Evolutionary conservation across 1,284 basidiomycete genomes (phyloP).

Genomic region (Phenoliferia sp.): DNA sequence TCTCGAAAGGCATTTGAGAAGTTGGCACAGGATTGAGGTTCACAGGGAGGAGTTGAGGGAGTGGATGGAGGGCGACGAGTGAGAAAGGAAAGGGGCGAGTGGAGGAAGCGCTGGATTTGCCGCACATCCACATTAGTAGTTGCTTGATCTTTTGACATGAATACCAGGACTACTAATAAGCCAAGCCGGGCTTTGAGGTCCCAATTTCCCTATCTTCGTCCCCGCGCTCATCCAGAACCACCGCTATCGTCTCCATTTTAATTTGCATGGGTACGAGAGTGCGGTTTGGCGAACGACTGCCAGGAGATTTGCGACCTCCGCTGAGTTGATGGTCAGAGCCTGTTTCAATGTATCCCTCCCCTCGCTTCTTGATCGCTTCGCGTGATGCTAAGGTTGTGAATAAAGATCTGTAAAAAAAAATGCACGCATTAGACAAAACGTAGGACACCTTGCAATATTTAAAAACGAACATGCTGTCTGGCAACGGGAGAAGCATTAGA

Average conservation of each 20-base stretch:
- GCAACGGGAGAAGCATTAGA: no score
- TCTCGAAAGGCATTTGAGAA: constrained; percentile 25
- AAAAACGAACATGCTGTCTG: no score
- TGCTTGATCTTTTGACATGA: no score
- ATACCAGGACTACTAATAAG: no score
- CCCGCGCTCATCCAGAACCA: not conserved
- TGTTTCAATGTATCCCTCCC: not conserved
- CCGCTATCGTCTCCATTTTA: not conserved
- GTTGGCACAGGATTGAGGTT: constrained; percentile 18
- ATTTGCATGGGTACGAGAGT: not conserved
- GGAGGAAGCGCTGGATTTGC: no score
- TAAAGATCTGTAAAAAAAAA: not conserved
- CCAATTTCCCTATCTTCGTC: no score
- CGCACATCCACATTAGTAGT: no score
- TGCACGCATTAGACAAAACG: no score
- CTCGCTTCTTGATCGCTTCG: not conserved
- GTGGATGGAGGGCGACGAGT: constrained; percentile 11
- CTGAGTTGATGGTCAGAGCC: not conserved
- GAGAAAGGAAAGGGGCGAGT: no score
- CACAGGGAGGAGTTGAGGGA: constrained; percentile 9
- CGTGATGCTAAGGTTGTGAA: not conserved
- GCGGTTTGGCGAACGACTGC: not conserved
- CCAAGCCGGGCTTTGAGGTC: no score
- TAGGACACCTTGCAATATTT: no score
- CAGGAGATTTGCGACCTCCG: not conserved